phyloP scores from a whole-genome alignment of 2,329 filamentous ascomycete species.

The Neonectria coccinea region DNA sequence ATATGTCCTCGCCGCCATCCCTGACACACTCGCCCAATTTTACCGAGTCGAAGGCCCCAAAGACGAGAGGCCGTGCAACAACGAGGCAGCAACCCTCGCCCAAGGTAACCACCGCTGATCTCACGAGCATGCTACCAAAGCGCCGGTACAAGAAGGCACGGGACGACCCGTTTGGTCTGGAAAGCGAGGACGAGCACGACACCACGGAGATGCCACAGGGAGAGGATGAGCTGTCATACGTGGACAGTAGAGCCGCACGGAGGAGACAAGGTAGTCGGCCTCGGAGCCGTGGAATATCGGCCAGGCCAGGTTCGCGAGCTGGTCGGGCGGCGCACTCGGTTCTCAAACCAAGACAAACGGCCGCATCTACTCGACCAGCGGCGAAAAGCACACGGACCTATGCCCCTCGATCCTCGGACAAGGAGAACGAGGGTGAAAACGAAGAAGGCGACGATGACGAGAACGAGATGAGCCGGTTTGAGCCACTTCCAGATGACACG shows the following conservation, averaged over 20 bases:
- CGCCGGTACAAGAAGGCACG: constrained; percentile 58
- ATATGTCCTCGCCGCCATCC: constrained; percentile 73
- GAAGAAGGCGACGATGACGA: constrained; percentile 51
- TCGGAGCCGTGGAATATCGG: constrained; percentile 45
- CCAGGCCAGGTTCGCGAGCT: constrained; percentile 45
- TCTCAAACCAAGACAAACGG: constrained; percentile 41
- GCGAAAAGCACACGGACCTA: constrained; percentile 60
- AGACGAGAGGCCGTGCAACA: constrained; percentile 48
- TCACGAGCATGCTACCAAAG: constrained; percentile 66
- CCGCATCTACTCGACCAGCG: constrained; percentile 36
- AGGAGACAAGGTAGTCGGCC: constrained; percentile 50
- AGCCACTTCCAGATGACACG: constrained; percentile 60
- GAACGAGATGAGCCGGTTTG: constrained; percentile 55
- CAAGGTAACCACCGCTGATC: constrained; percentile 65
- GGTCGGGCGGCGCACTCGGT: constrained; percentile 41
- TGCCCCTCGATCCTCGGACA: constrained; percentile 64
- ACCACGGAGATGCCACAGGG: constrained; percentile 61
- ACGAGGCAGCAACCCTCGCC: constrained; percentile 52
- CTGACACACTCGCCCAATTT: constrained; percentile 75
- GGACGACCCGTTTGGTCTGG: constrained; percentile 54
- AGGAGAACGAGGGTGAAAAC: constrained; percentile 65
- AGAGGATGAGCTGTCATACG: constrained; percentile 68
- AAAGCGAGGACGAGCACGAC: constrained; percentile 62
- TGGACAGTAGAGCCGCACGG: constrained; percentile 52
- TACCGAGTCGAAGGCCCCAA: constrained; percentile 44